phyloP scores from a whole-genome alignment of 352 stramenopile genomes.

The Globisporangium polare region DNA sequence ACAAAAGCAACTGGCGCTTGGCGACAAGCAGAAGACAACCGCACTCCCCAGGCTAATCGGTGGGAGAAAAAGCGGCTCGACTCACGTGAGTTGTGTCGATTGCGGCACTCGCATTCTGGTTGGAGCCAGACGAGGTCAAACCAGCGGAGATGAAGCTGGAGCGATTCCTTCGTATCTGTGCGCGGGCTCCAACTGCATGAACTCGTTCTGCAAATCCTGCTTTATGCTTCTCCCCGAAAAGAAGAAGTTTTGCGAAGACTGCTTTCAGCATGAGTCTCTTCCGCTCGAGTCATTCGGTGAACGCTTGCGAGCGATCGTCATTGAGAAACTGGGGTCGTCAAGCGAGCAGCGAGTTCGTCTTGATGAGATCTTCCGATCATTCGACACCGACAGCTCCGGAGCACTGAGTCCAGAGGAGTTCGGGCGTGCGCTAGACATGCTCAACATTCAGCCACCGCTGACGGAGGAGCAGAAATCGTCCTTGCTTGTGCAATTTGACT shows the following conservation, averaged over 20 bases:
- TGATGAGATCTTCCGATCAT: slow-evolving; percentile 45
- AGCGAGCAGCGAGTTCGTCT: slow-evolving; percentile 30
- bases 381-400: slow-evolving; percentile 63
- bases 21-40: slow-evolving; percentile 46
- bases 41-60: slow-evolving; percentile 66
- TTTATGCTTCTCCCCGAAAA: slow-evolving; percentile 35
- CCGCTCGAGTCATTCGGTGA: slow-evolving; percentile 47
- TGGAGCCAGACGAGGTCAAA: slow-evolving; percentile 20
- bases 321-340: slow-evolving; percentile 56
- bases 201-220: slow-evolving; percentile 53
- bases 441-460: slow-evolving; percentile 55
- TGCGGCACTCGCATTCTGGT: slow-evolving; percentile 39
- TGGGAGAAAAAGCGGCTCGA: slow-evolving; percentile 62
- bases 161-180: slow-evolving; percentile 24
- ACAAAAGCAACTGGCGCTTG: slow-evolving; percentile 56
- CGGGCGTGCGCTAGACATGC: slow-evolving; percentile 30
- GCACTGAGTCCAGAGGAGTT: slow-evolving; percentile 60
- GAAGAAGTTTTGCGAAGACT: slow-evolving; percentile 71
- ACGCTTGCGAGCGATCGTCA: slow-evolving; percentile 54
- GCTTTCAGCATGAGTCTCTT: slow-evolving; percentile 60
- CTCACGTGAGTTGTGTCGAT: slow-evolving; percentile 51
- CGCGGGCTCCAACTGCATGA: slow-evolving; percentile 53
- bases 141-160: neutral
- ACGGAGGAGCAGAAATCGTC: slow-evolving; percentile 40
- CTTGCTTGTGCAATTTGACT: slow-evolving; percentile 63